A percentile compares a stretch with the other conserved stretches of the same genome.
Conservation (phyloP, 257 asterid genomes). For the Verbascum thapsus region DNA sequence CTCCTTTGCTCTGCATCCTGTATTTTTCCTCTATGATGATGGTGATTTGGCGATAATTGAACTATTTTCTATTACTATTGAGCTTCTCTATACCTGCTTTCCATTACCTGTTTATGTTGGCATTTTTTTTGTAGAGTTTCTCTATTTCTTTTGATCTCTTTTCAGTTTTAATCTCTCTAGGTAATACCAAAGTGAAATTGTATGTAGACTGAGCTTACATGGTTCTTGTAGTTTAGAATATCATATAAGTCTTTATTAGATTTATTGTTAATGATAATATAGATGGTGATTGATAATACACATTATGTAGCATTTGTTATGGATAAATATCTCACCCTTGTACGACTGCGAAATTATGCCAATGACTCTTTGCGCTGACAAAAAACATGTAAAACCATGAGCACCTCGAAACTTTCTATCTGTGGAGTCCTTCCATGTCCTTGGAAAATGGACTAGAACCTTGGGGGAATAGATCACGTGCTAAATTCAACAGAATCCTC, state of each 20-base stretch:
- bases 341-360: slow-evolving; percentile 4
- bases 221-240: slow-evolving; percentile 4
- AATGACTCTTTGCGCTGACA: slow-evolving; percentile 11
- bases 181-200: not conserved
- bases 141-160: not conserved
- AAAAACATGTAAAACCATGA: slow-evolving; percentile 14
- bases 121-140: slow-evolving; percentile 7
- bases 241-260: not conserved
- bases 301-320: slow-evolving; percentile 4
- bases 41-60: slow-evolving; percentile 14
- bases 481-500: not conserved
- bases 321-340: slow-evolving; percentile 14
- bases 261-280: not conserved
- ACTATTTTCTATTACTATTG: not conserved
- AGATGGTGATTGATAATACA: slow-evolving; percentile 7
- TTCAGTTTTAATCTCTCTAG: not conserved
- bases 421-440: not conserved
- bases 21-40: slow-evolving; percentile 18
- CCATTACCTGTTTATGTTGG: not conserved
- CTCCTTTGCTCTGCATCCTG: slow-evolving; percentile 14
- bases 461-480: not conserved
- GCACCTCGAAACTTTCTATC: not conserved
- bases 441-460: slow-evolving; percentile 7
- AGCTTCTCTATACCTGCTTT: not conserved
- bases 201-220: not conserved